Evolutionary conservation across 352 stramenopile genomes (phyloP).

Genomic region (Phytophthora multivora): DNA sequence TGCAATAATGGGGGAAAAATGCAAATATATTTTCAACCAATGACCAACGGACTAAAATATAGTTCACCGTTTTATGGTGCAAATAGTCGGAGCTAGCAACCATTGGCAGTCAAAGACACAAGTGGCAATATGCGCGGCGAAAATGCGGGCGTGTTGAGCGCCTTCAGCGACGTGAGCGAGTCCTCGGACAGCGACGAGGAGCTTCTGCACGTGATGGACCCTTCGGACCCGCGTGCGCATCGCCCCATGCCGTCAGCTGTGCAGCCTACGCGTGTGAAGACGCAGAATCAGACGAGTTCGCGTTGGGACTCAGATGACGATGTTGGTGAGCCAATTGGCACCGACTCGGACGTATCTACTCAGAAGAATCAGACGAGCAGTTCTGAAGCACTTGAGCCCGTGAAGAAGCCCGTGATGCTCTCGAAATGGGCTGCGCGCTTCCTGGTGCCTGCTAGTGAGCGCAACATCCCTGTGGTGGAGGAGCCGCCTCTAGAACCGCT

Average conservation of each 20-base stretch:
- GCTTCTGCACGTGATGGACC: constrained; percentile 69
- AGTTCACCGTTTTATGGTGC: neutral
- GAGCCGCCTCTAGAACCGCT: constrained; percentile 74
- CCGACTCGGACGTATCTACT: constrained; percentile 15
- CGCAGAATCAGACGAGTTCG: constrained; percentile 37
- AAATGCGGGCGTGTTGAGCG: constrained; percentile 41
- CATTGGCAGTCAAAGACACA: constrained; percentile 20
- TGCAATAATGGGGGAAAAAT: constrained; percentile 1
- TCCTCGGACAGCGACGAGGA: constrained; percentile 52
- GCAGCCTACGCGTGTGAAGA: constrained; percentile 37
- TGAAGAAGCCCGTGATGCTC: constrained; percentile 42
- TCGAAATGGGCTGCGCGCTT: constrained; percentile 82
- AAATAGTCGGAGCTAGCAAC: neutral
- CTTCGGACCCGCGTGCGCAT: constrained; percentile 76
- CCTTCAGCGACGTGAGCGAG: constrained; percentile 38
- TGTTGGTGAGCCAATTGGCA: constrained; percentile 48
- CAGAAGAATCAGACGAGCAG: constrained; percentile 19
- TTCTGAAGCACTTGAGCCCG: constrained; percentile 8
- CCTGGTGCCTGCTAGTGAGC: constrained; percentile 58
- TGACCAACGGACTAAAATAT: neutral
- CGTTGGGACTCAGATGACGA: constrained; percentile 74
- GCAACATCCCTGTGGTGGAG: constrained; percentile 56
- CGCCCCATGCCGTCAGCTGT: constrained; percentile 30
- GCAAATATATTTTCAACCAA: constrained; percentile 13
- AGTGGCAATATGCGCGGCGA: constrained; percentile 35